A percentile compares a stretch with the other conserved stretches of the same genome.
Conservation (phyloP, 2,329 filamentous ascomycete genomes). For the Hypoxylon sp. region DNA sequence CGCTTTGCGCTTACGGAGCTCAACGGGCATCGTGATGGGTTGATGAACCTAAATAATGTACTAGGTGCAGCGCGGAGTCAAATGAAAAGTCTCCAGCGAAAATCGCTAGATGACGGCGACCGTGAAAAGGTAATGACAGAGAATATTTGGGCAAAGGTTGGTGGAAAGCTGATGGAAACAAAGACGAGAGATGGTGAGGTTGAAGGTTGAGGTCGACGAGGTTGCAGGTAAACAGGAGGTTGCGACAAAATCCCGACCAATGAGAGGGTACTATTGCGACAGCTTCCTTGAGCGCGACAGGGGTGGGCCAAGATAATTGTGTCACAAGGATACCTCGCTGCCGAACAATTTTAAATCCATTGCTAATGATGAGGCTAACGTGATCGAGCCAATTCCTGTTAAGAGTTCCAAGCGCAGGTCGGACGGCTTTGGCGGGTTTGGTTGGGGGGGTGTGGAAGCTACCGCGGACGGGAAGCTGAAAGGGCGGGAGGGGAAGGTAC, state of each 20-base stretch:
- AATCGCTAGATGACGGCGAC: conserved; percentile 47
- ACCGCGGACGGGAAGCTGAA: conserved; percentile 10
- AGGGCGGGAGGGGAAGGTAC: conserved; percentile 24
- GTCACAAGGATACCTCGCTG: conserved; percentile 43
- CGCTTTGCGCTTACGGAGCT: conserved; percentile 63
- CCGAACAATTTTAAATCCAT: conserved; percentile 47
- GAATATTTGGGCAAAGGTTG: conserved; percentile 34
- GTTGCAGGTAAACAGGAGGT: conserved; percentile 53
- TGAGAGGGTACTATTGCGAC: conserved; percentile 44
- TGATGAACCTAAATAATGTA: conserved; percentile 26
- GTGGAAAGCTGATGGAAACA: conserved; percentile 42
- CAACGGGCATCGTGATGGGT: conserved; percentile 58
- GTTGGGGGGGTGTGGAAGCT: conserved; percentile 24
- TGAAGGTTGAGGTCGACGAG: conserved; percentile 38
- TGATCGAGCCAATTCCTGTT: conserved; percentile 47
- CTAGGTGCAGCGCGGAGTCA: conserved; percentile 17
- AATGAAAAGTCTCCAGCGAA: conserved; percentile 20
- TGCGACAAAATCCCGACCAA: conserved; percentile 48
- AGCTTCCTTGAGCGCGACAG: conserved; percentile 43
- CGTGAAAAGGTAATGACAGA: conserved; percentile 21
- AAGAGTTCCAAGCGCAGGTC: conserved; percentile 35
- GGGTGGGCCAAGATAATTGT: conserved; percentile 42
- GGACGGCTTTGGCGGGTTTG: conserved; percentile 15
- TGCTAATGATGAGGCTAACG: conserved; percentile 45
- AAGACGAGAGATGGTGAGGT: conserved; percentile 46